Evolutionary conservation across 169 alveolate species (phyloP), one percentile per base, ranked within the genome.

Genomic region (Eimeria praecox): DNA sequence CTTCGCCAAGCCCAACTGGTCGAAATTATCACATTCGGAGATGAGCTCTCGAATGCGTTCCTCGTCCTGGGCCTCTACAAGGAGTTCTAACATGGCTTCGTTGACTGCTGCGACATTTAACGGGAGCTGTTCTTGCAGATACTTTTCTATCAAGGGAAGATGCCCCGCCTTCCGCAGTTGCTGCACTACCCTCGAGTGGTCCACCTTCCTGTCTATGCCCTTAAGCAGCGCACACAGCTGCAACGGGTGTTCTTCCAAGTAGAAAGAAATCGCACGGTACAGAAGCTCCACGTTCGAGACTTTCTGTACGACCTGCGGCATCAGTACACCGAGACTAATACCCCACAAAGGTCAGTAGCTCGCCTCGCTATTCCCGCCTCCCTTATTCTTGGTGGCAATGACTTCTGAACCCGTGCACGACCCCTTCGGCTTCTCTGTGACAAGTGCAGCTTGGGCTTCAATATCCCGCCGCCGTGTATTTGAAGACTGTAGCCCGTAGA

Each of bases 231-330:
- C 99, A 95, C 99, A 99, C 75, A 99, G 97, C 94, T 98, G 98
- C 98, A 98, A 97, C n/a, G 99, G 99, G 97, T 99, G 99, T 96
- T 99, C 99, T 92, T 99, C 99, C 56, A 99, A 97, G 97, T 99
- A 99, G 97, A 99, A 99, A 96, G 98, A 98, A 90, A 99, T 99
- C n/a, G 99, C 99, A 97, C 99, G 98, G 98, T 99, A 99, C 97
- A 99, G 98, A 86, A 99, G 97, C 96, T 99, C 99, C 82, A 99
- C 98, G 96, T 99, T 99, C 33, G 99, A 96, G 54, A 99, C 99
- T 96, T 99, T 98, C 93, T 92, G 95, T 59, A 96, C 94, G 66
- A 94, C 92, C 96, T 94, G 94, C 18, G 24, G 94, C 38, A 54
- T 56, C 27, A 18, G 54, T 22, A 52, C 49, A 38, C 54, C 83